These are phyloP conservation scores for Podospora bellae-mahoneyi DNA, from an alignment of 495 filamentous ascomycete species.

Conservation along the genomic window DNA sequence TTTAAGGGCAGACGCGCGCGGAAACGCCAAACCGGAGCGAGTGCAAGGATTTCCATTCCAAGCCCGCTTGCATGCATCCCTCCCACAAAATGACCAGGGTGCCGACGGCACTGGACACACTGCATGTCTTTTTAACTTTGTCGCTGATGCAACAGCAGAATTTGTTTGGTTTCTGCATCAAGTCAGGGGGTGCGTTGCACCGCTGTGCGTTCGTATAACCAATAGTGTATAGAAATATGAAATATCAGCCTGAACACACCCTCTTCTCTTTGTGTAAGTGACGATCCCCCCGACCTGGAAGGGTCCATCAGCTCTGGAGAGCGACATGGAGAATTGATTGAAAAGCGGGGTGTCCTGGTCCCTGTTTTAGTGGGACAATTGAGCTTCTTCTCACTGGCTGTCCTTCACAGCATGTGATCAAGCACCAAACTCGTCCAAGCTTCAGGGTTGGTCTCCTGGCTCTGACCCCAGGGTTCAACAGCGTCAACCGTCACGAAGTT, in stretches of 20 bases:
- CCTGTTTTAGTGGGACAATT: background rate
- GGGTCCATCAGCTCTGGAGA: background rate
- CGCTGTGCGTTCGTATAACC: background rate
- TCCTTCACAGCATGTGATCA: background rate
- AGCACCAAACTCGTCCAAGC: background rate
- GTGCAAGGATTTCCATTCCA: background rate
- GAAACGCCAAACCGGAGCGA: background rate
- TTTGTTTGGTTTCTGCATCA: background rate
- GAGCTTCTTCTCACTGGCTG: background rate
- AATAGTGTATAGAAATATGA: background rate
- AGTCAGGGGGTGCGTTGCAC: background rate
- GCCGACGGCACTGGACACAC: background rate
- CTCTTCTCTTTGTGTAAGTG: background rate
- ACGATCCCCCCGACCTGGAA: background rate
- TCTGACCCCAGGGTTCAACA: background rate
- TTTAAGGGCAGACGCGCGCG: background rate
- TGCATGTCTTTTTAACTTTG: background rate
- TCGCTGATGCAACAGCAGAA: background rate
- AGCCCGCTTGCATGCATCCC: background rate
- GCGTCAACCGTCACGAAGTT: background rate
- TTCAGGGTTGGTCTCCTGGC: background rate
- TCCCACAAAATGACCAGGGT: background rate
- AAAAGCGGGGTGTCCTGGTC: background rate
- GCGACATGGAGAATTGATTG: background rate
- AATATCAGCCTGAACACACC: background rate